Conservation (phyloP, 495 filamentous ascomycete genomes). For the Eremomyces bilateralis region DNA sequence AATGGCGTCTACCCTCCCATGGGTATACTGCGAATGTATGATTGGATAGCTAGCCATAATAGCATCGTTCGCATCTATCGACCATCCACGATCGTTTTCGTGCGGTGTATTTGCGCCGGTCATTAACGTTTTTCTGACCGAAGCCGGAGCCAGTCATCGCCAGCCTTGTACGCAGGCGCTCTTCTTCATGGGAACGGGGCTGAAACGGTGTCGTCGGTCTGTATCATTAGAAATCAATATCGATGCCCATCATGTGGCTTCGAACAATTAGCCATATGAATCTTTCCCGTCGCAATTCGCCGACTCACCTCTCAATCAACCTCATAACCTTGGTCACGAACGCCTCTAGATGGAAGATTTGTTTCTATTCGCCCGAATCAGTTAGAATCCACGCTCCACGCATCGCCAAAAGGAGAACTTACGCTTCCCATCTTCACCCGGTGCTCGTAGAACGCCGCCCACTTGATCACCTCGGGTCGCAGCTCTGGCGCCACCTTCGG, state of each 20-base stretch:
- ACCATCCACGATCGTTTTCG: no score
- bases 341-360: conserved; percentile 93
- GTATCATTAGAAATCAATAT: conserved; percentile 37
- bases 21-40: no score
- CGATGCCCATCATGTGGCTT: conserved; percentile 79
- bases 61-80: no score
- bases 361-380: conserved; percentile 44
- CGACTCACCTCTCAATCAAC: conserved; percentile 52
- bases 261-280: conserved; percentile 5
- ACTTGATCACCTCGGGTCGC: conserved; percentile 81
- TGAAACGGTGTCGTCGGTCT: no score
- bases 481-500: conserved; percentile 65
- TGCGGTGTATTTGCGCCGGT: no score
- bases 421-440: conserved; percentile 65
- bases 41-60: no score
- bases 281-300: neutral
- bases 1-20: no score
- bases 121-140: no score
- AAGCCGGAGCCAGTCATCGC: no score
- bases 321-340: conserved; percentile 98
- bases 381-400: neutral
- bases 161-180: no score
- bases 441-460: conserved; percentile 95
- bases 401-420: conserved; percentile 14
- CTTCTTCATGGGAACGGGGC: no score